Evolutionary conservation across 2,329 filamentous ascomycete species (phyloP).

Genomic region (Hypoxylon sp.): DNA sequence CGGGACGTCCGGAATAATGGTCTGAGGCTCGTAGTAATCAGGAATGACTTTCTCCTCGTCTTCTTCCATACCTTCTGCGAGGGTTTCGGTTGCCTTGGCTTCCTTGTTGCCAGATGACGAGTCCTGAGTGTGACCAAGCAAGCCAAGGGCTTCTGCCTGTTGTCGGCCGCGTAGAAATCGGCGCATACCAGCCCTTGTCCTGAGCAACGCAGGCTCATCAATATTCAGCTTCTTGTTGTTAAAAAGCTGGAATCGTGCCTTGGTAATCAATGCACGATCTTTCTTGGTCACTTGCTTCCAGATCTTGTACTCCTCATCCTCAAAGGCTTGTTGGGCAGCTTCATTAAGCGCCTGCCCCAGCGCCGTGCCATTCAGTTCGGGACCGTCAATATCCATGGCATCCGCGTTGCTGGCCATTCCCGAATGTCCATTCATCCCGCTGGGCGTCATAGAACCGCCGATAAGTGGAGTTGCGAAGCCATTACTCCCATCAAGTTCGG

Average conservation of each 20-base stretch:
- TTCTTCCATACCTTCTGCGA: constrained; percentile 95
- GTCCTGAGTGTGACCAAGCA: constrained; percentile 57
- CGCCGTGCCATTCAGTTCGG: constrained; percentile 75
- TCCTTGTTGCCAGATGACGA: constrained; percentile 64
- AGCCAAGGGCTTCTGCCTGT: constrained; percentile 69
- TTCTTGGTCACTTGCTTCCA: constrained; percentile 99
- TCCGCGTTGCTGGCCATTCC: constrained; percentile 81
- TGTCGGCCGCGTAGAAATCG: constrained; percentile 85
- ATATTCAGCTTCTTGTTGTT: constrained; percentile 84
- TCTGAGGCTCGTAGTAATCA: constrained; percentile 93
- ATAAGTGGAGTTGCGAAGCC: constrained; percentile 87
- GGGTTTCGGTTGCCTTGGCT: constrained; percentile 73
- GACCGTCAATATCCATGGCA: constrained; percentile 87
- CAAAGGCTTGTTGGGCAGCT: constrained; percentile 79
- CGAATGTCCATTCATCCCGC: constrained; percentile 75
- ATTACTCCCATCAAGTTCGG: constrained; percentile 86
- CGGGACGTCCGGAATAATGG: constrained; percentile 86
- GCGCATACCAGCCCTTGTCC: constrained; percentile 90
- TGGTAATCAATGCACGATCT: constrained; percentile 86
- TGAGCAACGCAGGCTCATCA: constrained; percentile 88
- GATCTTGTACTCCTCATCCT: constrained; percentile 95
- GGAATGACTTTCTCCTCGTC: constrained; percentile 87
- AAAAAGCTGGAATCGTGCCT: constrained; percentile 88
- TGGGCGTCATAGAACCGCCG: constrained; percentile 81
- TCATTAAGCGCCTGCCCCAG: constrained; percentile 74